A percentile compares a stretch with the other conserved stretches of the same genome.
Conservation (phyloP, 2,329 filamentous ascomycete genomes). For the Xylariaceae sp. region DNA sequence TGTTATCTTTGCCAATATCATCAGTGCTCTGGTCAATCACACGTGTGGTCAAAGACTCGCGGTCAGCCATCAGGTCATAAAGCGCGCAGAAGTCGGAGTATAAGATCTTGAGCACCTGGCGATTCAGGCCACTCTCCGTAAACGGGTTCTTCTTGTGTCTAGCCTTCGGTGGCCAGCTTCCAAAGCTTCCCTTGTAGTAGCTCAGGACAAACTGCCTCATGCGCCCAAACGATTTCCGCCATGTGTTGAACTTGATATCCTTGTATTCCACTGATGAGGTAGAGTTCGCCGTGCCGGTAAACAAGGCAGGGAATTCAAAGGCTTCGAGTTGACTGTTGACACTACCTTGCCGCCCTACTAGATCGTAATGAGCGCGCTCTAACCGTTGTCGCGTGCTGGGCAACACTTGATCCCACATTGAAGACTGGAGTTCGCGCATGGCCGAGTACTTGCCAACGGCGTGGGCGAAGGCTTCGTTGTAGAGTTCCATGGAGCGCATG, state of each 20-base stretch:
- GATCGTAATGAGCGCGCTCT: constrained; percentile 74
- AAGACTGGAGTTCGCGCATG: constrained; percentile 59
- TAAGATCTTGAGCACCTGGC: constrained; percentile 71
- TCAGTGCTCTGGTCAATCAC: constrained; percentile 62
- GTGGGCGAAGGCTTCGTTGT: constrained; percentile 88
- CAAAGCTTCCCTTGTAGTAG: constrained; percentile 57
- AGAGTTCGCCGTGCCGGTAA: constrained; percentile 81
- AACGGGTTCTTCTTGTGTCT: constrained; percentile 88
- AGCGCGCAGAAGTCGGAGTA: constrained; percentile 82
- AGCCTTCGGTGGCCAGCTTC: constrained; percentile 84
- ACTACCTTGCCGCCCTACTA: constrained; percentile 65
- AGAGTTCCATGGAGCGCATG: constrained; percentile 75
- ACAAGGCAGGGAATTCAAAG: constrained; percentile 88
- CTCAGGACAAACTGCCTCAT: constrained; percentile 69
- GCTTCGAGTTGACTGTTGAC: constrained; percentile 71
- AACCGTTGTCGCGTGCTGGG: constrained; percentile 69
- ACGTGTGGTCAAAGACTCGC: constrained; percentile 70
- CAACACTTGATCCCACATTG: constrained; percentile 66
- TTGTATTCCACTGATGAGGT: constrained; percentile 72
- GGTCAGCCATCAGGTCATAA: constrained; percentile 85
- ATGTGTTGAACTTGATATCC: constrained; percentile 74
- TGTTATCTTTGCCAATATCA: constrained; percentile 48
- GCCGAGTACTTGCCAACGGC: constrained; percentile 81
- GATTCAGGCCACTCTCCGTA: constrained; percentile 78
- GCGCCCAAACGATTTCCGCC: constrained; percentile 68